Base-by-base conservation (phyloP, 352 stramenopile species). In the Phytophthora capsici region DNA sequence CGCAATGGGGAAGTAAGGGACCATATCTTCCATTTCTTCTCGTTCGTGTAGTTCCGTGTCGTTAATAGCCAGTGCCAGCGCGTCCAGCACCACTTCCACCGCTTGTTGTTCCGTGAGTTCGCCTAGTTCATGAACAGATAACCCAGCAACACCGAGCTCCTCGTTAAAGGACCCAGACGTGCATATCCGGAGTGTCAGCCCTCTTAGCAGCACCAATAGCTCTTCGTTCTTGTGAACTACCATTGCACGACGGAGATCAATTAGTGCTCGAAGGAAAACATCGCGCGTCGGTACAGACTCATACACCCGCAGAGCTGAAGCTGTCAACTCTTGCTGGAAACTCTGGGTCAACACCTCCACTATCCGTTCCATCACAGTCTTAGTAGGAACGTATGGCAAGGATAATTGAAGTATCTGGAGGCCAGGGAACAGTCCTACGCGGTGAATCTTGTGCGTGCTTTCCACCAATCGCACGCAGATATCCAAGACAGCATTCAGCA, bases 241-340 rank as follows among this genome's bases (percentile, higher is more conserved):
- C 17, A 94, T 32, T 3, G 84, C 84, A 2, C 82, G 82, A 5
- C 84, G 83, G 28, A 96, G 69, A 53, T 84, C 88, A 0, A 90
- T 80, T 25, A 96, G 66, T 3, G 86, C 85, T 40, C 75, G 78
- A 5, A 94, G 74, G n/a, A 95, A 91, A 4, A 96, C 82, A 8
- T 94, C 81, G 32, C 86, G 86, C 8, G 82, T 89, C 17, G 78
- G 71, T 23, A 91, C 58, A 10, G 73, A 73, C 25, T 94, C 88
- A 30, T 90, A 90, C 3, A 96, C 76, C 1, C 77, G 75, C 20
- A 96, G 61, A 3, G 71, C 76, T n/a, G 86, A 77, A 9, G 82
- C 77, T 6, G 83, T 86, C 60, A 96, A 67, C 53, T 96, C 83
- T 63, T 96, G 88, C 69, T 93, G 81, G 34, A 93, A 93, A 37